Evolutionary conservation across 306 rosid genomes (phyloP).

Genomic region (Acacia confusa): DNA sequence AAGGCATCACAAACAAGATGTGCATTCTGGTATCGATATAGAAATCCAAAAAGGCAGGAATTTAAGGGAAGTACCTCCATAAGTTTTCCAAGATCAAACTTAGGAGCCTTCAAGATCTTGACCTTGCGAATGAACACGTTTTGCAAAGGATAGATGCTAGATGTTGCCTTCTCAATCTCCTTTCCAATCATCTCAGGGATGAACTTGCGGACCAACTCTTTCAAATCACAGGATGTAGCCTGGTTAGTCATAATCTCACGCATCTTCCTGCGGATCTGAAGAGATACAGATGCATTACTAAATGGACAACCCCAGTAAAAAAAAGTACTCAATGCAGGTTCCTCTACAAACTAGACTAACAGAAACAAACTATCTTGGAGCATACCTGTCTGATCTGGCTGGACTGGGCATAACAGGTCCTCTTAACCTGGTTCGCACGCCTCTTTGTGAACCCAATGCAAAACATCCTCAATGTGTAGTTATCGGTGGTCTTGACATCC

Average conservation of each 20-base stretch:
- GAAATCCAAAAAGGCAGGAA: neutral
- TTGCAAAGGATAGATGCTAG: slow-evolving; percentile 78
- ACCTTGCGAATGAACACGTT: slow-evolving; percentile 86
- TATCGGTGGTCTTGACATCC: slow-evolving; percentile 92
- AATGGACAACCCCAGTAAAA: neutral
- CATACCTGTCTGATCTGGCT: slow-evolving; percentile 86
- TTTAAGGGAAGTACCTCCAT: slow-evolving; percentile 66
- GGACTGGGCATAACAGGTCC: slow-evolving; percentile 92
- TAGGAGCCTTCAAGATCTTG: slow-evolving; percentile 92
- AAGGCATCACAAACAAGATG: neutral
- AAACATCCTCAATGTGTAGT: slow-evolving; percentile 77
- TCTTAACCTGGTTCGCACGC: slow-evolving; percentile 82
- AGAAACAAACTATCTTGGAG: neutral
- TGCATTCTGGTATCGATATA: neutral
- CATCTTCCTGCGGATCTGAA: slow-evolving; percentile 93
- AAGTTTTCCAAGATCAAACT: slow-evolving; percentile 88
- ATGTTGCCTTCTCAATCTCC: slow-evolving; percentile 84
- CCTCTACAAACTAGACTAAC: neutral
- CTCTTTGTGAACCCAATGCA: slow-evolving; percentile 93
- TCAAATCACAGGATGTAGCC: slow-evolving; percentile 81
- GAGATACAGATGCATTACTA: neutral
- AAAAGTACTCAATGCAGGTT: neutral
- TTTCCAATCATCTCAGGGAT: slow-evolving; percentile 91
- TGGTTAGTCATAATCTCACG: slow-evolving; percentile 80
- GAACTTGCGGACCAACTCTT: slow-evolving; percentile 87